Evolutionary conservation across 768 basidiomycete genomes (phyloP).

Genomic region (Rhodotorula graminis): DNA sequence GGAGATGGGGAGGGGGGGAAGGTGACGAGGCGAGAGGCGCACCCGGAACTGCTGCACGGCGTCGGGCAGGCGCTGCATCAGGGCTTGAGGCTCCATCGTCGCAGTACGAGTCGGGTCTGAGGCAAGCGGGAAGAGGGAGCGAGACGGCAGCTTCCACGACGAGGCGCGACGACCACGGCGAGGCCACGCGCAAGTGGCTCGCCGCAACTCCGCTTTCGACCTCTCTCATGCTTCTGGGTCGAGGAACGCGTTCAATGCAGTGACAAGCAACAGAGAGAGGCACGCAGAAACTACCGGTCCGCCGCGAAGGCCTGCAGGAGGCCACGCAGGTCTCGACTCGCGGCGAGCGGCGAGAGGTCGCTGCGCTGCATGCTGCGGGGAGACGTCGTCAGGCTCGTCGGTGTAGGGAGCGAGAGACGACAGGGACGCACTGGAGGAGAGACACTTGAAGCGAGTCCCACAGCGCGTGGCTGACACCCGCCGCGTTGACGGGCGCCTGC

Average conservation of each 20-base stretch:
- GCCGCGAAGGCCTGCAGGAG: slow-evolving; percentile 1
- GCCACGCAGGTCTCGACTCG: slow-evolving; percentile 7
- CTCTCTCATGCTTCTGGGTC: not conserved
- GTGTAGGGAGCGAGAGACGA: no score
- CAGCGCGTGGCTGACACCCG: slow-evolving; percentile 64
- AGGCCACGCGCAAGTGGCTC: not conserved
- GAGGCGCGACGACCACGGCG: not conserved
- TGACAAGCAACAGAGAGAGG: not conserved
- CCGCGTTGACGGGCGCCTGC: slow-evolving; percentile 52
- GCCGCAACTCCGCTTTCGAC: not conserved
- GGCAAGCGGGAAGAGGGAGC: no score
- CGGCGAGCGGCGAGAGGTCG: slow-evolving; percentile 9
- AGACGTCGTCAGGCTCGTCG: not conserved
- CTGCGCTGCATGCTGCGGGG: slow-evolving; percentile 20
- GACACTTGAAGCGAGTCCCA: slow-evolving; percentile 78
- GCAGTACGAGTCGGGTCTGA: no score
- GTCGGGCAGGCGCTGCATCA: slow-evolving; percentile 23
- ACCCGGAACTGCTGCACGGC: slow-evolving; percentile 22
- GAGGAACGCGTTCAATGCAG: not conserved
- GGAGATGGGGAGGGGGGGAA: not conserved
- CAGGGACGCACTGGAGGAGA: slow-evolving; percentile 26
- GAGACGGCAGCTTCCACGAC: not conserved
- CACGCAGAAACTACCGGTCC: not conserved
- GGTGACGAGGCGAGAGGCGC: not conserved
- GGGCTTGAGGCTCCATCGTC: slow-evolving; percentile 16